Evolutionary conservation across 441 rosid species (phyloP).

Genomic region (Theobroma grandiflorum): DNA sequence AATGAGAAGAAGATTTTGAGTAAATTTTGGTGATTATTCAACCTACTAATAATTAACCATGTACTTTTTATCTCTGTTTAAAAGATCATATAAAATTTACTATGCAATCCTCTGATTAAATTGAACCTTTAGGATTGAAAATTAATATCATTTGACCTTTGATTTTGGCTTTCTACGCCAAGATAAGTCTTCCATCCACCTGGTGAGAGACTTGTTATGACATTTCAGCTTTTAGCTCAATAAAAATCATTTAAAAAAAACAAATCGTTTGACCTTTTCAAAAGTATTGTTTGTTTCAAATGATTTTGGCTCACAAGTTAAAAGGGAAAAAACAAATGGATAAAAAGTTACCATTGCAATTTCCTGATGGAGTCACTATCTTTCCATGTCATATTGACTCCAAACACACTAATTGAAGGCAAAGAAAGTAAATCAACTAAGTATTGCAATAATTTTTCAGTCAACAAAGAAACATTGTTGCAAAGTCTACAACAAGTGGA

Average conservation of each 20-base stretch:
- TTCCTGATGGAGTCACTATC: background rate
- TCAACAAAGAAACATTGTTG: constrained; percentile 1
- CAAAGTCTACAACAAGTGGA: background rate
- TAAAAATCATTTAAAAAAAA: no score
- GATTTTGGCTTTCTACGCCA: no score
- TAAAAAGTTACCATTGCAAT: background rate
- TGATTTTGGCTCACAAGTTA: background rate
- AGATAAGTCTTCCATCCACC: no score
- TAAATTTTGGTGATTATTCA: background rate
- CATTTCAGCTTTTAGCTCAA: no score
- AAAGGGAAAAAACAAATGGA: background rate
- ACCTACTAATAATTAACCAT: background rate
- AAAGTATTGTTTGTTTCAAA: background rate
- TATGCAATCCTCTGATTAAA: background rate
- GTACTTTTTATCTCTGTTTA: background rate
- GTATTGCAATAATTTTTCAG: background rate
- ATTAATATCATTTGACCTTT: background rate
- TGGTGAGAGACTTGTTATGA: no score
- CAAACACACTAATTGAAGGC: constrained; percentile 1
- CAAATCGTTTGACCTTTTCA: background rate
- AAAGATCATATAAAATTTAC: background rate
- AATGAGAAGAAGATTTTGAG: background rate
- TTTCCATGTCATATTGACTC: constrained; percentile 17
- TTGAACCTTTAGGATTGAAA: background rate
- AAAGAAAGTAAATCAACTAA: background rate